Conservation (phyloP, 2,329 filamentous ascomycete species). For the Monosporascus ibericus region DNA sequence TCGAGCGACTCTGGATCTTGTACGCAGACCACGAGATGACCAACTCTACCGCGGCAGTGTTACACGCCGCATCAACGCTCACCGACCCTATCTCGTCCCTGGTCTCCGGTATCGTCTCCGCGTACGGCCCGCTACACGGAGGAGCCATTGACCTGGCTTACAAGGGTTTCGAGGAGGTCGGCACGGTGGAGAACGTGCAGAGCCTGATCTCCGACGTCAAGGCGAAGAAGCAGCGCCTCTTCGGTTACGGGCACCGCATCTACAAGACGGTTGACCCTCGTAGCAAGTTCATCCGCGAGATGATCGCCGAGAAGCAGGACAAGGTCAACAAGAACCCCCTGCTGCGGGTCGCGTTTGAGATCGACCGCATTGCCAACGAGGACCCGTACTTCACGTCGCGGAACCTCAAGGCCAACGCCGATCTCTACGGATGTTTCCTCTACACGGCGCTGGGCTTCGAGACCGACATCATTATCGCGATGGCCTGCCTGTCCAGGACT, state of each 20-base stretch:
- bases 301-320: slow-evolving; percentile 15
- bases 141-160: slow-evolving; percentile 44
- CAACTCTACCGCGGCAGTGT: slow-evolving; percentile 38
- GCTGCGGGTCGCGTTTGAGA: slow-evolving; percentile 29
- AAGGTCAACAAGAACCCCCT: slow-evolving; percentile 23
- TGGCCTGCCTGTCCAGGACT: slow-evolving; percentile 19
- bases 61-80: slow-evolving; percentile 40
- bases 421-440: slow-evolving; percentile 37
- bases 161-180: slow-evolving; percentile 31
- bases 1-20: slow-evolving; percentile 34
- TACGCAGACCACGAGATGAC: slow-evolving; percentile 45
- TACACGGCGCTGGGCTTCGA: slow-evolving; percentile 32
- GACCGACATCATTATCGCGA: slow-evolving; percentile 23
- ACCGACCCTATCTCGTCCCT: slow-evolving; percentile 37
- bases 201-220: slow-evolving; percentile 34
- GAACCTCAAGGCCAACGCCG: slow-evolving; percentile 35
- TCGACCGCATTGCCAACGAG: slow-evolving; percentile 28
- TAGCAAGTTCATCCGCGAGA: slow-evolving; percentile 21
- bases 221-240: slow-evolving; percentile 32
- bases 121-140: slow-evolving; percentile 41
- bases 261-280: slow-evolving; percentile 32
- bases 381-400: slow-evolving; percentile 31
- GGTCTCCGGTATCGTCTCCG: slow-evolving; percentile 31
- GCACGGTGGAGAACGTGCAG: slow-evolving; percentile 30
- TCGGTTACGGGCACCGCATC: slow-evolving; percentile 36